phyloP scores from a whole-genome alignment of 306 rosid genomes.

The Medicago ruthenica region DNA sequence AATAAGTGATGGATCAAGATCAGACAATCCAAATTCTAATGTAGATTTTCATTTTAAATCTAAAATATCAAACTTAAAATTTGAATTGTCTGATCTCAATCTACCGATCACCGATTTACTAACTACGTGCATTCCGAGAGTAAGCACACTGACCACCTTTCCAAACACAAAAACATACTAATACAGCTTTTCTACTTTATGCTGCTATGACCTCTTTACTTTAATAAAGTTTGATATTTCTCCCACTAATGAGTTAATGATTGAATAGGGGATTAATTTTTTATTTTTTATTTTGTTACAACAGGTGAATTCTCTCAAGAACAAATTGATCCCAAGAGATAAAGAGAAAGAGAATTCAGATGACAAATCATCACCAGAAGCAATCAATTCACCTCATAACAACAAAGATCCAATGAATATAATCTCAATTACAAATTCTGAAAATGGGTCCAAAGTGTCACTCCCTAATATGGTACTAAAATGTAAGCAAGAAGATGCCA shows the following conservation, averaged over 20 bases:
- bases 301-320: slow-evolving; percentile 74
- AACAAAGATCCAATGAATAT: slow-evolving; percentile 46
- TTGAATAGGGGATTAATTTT: slow-evolving; percentile 31
- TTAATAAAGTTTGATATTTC: slow-evolving; percentile 42
- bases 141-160: not conserved
- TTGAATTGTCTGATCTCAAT: not conserved
- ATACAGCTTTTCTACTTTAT: slow-evolving; percentile 43
- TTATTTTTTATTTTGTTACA: not conserved
- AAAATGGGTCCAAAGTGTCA: slow-evolving; percentile 47
- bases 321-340: slow-evolving; percentile 51
- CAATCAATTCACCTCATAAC: slow-evolving; percentile 45
- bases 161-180: not conserved
- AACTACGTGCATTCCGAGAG: not conserved
- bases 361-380: slow-evolving; percentile 49
- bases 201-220: slow-evolving; percentile 21
- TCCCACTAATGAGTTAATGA: slow-evolving; percentile 45
- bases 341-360: slow-evolving; percentile 57
- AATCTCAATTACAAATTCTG: slow-evolving; percentile 50
- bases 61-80: not conserved
- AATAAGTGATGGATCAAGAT: not conserved
- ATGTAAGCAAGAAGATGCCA: slow-evolving; percentile 82
- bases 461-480: slow-evolving; percentile 47
- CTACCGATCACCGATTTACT: not conserved
- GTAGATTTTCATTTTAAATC: no score
- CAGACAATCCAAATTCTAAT: not conserved